phyloP scores from a whole-genome alignment of 1,284 basidiomycete genomes.

The Sanghuangporus baumii region DNA sequence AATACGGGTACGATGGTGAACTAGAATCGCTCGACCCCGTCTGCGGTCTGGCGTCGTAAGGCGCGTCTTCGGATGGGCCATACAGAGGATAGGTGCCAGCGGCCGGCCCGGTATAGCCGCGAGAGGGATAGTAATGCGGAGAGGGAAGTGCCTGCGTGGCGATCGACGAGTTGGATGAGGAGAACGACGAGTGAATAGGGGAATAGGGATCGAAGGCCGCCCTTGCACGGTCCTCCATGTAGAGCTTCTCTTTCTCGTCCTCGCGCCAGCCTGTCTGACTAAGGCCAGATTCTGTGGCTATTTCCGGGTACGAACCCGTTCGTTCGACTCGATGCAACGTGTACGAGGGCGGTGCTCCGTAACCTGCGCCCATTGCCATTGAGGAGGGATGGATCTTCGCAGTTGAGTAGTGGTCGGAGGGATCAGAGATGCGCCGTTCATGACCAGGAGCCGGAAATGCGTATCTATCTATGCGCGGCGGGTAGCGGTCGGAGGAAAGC shows the following conservation, averaged over 20 bases:
- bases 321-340: constrained; percentile 8
- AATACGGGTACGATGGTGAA: constrained; percentile 7
- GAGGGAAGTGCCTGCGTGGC: constrained; percentile 7
- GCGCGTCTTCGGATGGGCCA: constrained; percentile 5
- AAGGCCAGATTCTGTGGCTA: constrained; percentile 1
- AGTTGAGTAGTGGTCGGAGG: constrained; percentile 4
- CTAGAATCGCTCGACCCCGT: constrained; percentile 6
- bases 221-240: background rate
- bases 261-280: constrained; percentile 4
- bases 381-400: constrained; percentile 3
- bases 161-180: constrained; percentile 13
- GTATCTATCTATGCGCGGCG: constrained; percentile 1
- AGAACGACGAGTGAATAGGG: constrained; percentile 13
- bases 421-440: constrained; percentile 5
- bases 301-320: constrained; percentile 4
- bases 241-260: constrained; percentile 1
- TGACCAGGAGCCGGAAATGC: background rate
- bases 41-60: constrained; percentile 5
- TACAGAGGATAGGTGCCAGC: constrained; percentile 3
- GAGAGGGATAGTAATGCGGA: background rate
- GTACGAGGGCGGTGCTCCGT: constrained; percentile 1
- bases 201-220: constrained; percentile 12
- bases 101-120: constrained; percentile 1
- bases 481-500: constrained; percentile 10
- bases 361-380: background rate